These are phyloP conservation scores for Monosporozyma solicola DNA, from an alignment of 805 yeast species.

Conservation along the genomic window DNA sequence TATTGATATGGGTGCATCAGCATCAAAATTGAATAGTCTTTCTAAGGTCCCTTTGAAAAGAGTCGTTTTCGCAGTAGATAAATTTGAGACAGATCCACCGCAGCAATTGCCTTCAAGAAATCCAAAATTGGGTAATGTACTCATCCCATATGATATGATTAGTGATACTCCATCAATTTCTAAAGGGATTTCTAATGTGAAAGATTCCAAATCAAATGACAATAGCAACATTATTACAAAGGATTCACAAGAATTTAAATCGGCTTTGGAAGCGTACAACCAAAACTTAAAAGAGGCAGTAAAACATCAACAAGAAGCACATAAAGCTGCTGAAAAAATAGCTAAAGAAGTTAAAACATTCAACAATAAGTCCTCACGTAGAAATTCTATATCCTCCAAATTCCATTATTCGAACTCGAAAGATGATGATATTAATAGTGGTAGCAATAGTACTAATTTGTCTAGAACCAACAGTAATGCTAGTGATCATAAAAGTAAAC, in stretches of 20 bases:
- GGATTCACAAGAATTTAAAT: conserved; percentile 37
- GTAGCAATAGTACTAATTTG: neutral
- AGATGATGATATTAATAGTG: conserved; percentile 1
- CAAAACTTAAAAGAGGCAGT: conserved; percentile 50
- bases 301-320: conserved; percentile 71
- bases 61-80: conserved; percentile 71
- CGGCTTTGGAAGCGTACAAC: conserved; percentile 53
- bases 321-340: conserved; percentile 56
- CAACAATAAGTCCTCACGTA: conserved; percentile 19
- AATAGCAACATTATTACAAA: conserved; percentile 20
- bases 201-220: conserved; percentile 18
- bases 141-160: conserved; percentile 56
- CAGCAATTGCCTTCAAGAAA: conserved; percentile 86
- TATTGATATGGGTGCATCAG: neutral
- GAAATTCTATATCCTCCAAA: neutral
- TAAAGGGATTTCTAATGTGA: conserved; percentile 52
- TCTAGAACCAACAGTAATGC: neutral
- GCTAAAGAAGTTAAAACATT: conserved; percentile 53
- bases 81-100: conserved; percentile 74
- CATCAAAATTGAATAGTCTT: neutral
- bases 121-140: conserved; percentile 73
- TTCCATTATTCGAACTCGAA: neutral
- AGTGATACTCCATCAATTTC: conserved; percentile 55
- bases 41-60: conserved; percentile 37
- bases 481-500: neutral